Evolutionary conservation across 805 yeast species (phyloP).

Genomic region (Metschnikowia kofuensis): DNA sequence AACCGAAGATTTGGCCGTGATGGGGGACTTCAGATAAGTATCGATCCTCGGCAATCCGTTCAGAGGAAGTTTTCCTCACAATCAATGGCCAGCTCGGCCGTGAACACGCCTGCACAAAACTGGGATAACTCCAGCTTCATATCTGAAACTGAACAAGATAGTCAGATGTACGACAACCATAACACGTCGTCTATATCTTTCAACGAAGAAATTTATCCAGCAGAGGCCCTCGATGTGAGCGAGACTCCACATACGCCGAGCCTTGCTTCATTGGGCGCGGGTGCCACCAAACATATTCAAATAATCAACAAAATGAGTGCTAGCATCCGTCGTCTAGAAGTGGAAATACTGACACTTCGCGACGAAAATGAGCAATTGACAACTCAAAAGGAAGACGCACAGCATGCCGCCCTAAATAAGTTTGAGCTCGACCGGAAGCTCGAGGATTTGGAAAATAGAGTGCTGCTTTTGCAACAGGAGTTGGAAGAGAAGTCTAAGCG

Average conservation of each 20-base stretch:
- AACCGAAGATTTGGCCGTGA: slow-evolving; percentile 6
- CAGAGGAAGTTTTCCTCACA: slow-evolving; percentile 3
- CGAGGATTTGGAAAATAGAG: slow-evolving; percentile 25
- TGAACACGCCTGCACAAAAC: slow-evolving; percentile 6
- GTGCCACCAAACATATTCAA: slow-evolving; percentile 45
- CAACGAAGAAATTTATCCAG: slow-evolving; percentile 37
- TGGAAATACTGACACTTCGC: slow-evolving; percentile 63
- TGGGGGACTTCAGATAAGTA: slow-evolving; percentile 16
- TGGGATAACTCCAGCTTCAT: slow-evolving; percentile 18
- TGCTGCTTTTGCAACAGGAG: slow-evolving; percentile 26
- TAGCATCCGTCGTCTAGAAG: slow-evolving; percentile 74
- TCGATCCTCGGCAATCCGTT: slow-evolving; percentile 14
- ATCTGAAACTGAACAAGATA: slow-evolving; percentile 1
- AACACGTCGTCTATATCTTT: slow-evolving; percentile 24
- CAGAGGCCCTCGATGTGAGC: slow-evolving; percentile 13
- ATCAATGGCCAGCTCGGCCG: slow-evolving; percentile 6
- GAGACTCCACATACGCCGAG: slow-evolving; percentile 7
- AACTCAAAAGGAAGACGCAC: slow-evolving; percentile 61
- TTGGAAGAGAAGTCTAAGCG: slow-evolving; percentile 35
- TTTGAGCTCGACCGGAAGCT: slow-evolving; percentile 26
- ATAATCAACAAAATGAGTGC: slow-evolving; percentile 71
- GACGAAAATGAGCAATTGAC: slow-evolving; percentile 58
- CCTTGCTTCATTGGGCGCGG: slow-evolving; percentile 9
- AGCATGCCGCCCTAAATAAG: slow-evolving; percentile 60
- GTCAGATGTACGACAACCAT: slow-evolving; percentile 4